Conservation (phyloP, 164 flowering plant genomes). For the Umbellularia californica region DNA sequence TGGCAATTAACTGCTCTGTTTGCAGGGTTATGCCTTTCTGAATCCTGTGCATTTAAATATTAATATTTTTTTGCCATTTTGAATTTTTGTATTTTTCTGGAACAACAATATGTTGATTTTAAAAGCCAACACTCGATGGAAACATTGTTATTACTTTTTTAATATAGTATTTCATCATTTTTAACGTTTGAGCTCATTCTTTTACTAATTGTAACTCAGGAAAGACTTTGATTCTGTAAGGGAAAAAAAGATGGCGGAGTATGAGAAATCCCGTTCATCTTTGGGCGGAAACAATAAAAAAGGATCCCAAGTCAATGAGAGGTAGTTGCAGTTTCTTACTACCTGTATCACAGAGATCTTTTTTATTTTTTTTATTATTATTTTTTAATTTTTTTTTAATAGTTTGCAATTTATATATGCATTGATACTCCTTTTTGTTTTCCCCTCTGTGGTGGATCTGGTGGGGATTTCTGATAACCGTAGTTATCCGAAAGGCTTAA, state of each 20-base stretch:
- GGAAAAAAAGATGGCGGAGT: slow-evolving; percentile 37
- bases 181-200: neutral
- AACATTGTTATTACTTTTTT: too few relatives aligned
- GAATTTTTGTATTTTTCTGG: too few relatives aligned
- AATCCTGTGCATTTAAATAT: too few relatives aligned
- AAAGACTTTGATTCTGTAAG: slow-evolving; percentile 74
- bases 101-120: too few relatives aligned
- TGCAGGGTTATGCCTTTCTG: too few relatives aligned
- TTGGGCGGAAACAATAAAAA: slow-evolving; percentile 27
- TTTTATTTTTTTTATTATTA: neutral
- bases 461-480: slow-evolving; percentile 8
- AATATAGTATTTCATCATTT: too few relatives aligned
- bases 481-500: slow-evolving; percentile 91
- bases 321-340: slow-evolving; percentile 18
- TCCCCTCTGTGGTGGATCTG: neutral
- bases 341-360: neutral
- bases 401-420: neutral
- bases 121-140: too few relatives aligned
- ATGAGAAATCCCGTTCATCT: slow-evolving; percentile 32
- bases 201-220: slow-evolving; percentile 34
- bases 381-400: neutral
- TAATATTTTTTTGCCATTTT: too few relatives aligned
- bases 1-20: too few relatives aligned
- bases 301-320: slow-evolving; percentile 29
- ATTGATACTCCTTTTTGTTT: neutral